Base-by-base conservation (phyloP, 805 yeast genomes). In the Pichia gijzeniarum region DNA sequence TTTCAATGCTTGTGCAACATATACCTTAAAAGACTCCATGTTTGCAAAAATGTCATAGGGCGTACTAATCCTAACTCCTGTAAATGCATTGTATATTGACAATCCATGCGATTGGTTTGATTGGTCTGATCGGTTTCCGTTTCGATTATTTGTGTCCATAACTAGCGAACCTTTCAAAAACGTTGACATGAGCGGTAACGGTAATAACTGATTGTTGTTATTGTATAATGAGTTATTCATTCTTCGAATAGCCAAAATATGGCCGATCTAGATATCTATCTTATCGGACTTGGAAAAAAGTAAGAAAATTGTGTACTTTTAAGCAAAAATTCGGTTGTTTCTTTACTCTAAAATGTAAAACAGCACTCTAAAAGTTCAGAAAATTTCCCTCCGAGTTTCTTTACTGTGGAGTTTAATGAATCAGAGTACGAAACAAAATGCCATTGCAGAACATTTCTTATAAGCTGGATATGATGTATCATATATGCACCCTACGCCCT, bases 21-120 rank as follows among this genome's bases (percentile, higher is more conserved):
- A 71, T 25, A 57, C 63, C 50, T 68, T 71, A 28, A 77, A 57
- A 19, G 71, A 65, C 35, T 73, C 74, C 41, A 73, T 51, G 4
- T 67, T 60, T 42, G 62, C 61, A 53, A 73, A 74, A 32, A 60
- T 64, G 48, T 63, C 61, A 27, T 71, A 53, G 44, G 67, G 68
- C 5, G 72, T 65, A 5, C 52, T 44, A 12, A 72, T 40, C 4
- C 53, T 49, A 0, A 52, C 61, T 2, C 81, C 81, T 1, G 75
- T 68, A 25, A 74, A 64, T 2, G 77, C 73, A 53, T 75, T 71
- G 51, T 53, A 59, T 13, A 66, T 57, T 2, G 60, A 32, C 30
- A 66, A 58, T 10, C 64, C 56, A 1, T 60, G 31, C 22, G 63
- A 47, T 12, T 56, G 50, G 10, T 58, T 56, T 6, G 28, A 40